phyloP scores from a whole-genome alignment of 768 basidiomycete genomes.

The Russula sp. region DNA sequence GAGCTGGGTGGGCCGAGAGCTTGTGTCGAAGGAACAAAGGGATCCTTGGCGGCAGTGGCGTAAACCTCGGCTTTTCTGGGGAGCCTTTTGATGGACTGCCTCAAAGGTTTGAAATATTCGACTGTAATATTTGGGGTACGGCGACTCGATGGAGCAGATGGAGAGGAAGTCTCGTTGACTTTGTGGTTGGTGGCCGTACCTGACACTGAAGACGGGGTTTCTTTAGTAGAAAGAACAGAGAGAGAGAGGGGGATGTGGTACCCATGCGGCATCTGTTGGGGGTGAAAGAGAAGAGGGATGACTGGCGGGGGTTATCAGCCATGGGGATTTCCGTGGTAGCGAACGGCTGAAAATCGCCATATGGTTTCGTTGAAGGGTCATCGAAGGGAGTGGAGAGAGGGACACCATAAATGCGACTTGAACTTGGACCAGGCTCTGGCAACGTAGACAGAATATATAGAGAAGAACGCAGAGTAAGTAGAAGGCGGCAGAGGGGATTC shows the following conservation, averaged over 20 bases:
- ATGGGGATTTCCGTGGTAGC: background rate
- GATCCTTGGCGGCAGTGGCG: conserved; percentile 51
- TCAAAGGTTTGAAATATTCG: conserved; percentile 71
- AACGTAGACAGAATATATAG: no score
- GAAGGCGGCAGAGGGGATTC: conserved; percentile 39
- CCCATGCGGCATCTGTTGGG: no score
- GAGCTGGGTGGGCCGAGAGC: conserved; percentile 46
- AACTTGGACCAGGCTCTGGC: conserved; percentile 38
- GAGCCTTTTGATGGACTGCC: conserved; percentile 71
- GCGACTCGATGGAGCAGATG: conserved; percentile 17
- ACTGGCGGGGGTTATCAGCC: background rate
- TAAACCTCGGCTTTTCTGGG: conserved; percentile 56
- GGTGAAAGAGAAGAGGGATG: no score
- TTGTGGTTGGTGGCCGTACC: conserved; percentile 28
- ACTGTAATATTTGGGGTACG: conserved; percentile 45
- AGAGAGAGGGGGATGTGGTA: no score
- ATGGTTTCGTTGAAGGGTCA: conserved; percentile 30
- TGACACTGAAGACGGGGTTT: background rate
- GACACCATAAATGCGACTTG: conserved; percentile 34
- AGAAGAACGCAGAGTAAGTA: conserved; percentile 72
- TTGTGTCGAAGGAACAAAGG: conserved; percentile 45
- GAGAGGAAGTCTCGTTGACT: conserved; percentile 23
- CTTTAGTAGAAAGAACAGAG: no score
- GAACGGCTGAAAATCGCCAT: no score
- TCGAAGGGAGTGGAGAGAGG: conserved; percentile 47